Conservation (phyloP, 441 rosid species). For the Cnidoscolus chayamansa region DNA sequence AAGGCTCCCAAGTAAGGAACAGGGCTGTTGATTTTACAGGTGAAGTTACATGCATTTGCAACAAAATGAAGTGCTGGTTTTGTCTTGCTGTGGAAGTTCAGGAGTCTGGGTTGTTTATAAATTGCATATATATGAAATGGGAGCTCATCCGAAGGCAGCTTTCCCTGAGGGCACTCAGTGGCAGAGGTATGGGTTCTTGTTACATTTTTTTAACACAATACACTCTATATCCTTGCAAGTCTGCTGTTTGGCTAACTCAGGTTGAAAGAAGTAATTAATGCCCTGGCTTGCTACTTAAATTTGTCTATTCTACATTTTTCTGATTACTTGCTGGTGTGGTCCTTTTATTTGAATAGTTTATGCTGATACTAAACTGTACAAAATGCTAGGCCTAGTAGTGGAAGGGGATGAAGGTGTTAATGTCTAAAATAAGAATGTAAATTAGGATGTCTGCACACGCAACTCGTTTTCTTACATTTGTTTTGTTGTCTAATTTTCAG, state of each 20-base stretch:
- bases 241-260: neutral
- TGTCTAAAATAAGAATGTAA: neutral
- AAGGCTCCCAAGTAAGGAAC: constrained; percentile 32
- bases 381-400: neutral
- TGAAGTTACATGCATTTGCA: constrained; percentile 53
- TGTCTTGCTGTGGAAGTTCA: constrained; percentile 48
- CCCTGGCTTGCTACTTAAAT: neutral
- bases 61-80: constrained; percentile 54
- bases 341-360: neutral
- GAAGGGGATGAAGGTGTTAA: neutral
- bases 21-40: constrained; percentile 26
- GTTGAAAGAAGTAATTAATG: neutral
- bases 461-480: neutral
- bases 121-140: constrained; percentile 54
- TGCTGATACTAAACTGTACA: neutral
- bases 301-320: neutral
- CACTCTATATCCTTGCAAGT: neutral
- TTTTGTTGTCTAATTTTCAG: constrained; percentile 40
- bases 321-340: neutral
- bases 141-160: constrained; percentile 65
- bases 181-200: constrained; percentile 52
- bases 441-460: neutral
- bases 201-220: neutral
- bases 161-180: constrained; percentile 47
- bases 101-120: constrained; percentile 48